Evolutionary conservation across 345 rosid genomes (phyloP).

Genomic region (Populus davidiana): DNA sequence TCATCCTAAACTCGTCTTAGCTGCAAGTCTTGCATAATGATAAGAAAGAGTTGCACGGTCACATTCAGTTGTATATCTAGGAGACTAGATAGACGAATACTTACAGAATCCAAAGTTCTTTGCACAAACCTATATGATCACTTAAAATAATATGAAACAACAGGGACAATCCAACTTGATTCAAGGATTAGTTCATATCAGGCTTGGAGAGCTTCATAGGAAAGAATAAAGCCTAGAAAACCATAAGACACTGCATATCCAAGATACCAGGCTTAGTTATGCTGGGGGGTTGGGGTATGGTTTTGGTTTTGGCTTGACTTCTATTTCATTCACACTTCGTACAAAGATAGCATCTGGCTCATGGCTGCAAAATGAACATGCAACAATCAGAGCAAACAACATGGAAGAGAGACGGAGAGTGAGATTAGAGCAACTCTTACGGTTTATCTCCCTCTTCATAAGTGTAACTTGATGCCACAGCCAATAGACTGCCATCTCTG

Average conservation of each 20-base stretch:
- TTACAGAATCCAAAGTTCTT: background rate
- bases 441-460: slow-evolving; percentile 94
- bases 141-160: background rate
- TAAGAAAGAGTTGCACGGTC: background rate
- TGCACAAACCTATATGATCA: background rate
- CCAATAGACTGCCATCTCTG: slow-evolving; percentile 89
- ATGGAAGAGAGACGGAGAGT: slow-evolving; percentile 3
- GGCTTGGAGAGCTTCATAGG: slow-evolving; percentile 12
- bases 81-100: background rate
- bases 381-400: background rate
- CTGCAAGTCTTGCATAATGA: background rate
- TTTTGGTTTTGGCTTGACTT: slow-evolving; percentile 94
- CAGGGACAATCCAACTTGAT: background rate
- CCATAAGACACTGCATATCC: background rate
- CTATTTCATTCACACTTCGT: slow-evolving; percentile 86
- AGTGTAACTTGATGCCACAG: slow-evolving; percentile 97
- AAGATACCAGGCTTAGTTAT: slow-evolving; percentile 13
- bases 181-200: background rate
- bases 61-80: background rate
- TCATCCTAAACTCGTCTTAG: background rate
- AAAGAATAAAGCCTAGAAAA: background rate
- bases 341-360: slow-evolving; percentile 87
- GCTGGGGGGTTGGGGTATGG: slow-evolving; percentile 73
- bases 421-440: slow-evolving; percentile 39
- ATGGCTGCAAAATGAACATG: slow-evolving; percentile 54